A percentile compares a stretch with the other conserved stretches of the same genome.
Evolutionary conservation across 2,329 filamentous ascomycete species (phyloP).

Genomic region (Trichoderma sp.): DNA sequence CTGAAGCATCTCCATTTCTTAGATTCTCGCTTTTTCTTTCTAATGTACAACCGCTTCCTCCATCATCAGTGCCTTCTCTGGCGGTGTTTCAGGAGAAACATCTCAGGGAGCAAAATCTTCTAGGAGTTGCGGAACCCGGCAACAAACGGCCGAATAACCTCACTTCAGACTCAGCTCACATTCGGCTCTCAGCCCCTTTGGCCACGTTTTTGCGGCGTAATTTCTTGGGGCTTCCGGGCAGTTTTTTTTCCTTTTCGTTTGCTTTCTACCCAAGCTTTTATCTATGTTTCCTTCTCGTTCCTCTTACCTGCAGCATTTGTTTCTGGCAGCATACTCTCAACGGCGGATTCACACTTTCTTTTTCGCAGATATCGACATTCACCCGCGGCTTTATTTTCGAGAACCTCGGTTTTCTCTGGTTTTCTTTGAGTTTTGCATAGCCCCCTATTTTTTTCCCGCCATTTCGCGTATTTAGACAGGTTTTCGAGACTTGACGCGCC

Average conservation of each 20-base stretch:
- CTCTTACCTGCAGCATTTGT: neutral
- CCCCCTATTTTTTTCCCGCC: neutral
- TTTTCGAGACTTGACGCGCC: neutral
- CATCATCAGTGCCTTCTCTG: neutral
- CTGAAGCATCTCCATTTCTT: neutral
- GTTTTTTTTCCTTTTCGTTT: neutral
- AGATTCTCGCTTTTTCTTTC: neutral
- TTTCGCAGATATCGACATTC: neutral
- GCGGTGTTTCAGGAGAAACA: constrained; percentile 17
- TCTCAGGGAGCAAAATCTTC: neutral
- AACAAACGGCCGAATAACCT: neutral
- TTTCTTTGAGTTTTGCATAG: neutral
- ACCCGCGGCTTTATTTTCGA: neutral
- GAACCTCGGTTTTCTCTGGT: neutral
- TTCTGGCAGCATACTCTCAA: neutral
- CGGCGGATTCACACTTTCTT: neutral
- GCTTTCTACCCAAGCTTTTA: neutral
- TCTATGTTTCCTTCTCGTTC: neutral
- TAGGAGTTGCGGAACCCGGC: constrained; percentile 2
- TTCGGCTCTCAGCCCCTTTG: neutral
- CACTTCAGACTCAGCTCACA: constrained; percentile 13
- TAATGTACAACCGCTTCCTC: constrained; percentile 5
- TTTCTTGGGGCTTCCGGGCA: neutral
- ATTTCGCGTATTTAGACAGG: constrained; percentile 6
- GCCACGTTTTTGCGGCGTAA: neutral